A percentile compares a stretch with the other conserved stretches of the same genome.
These are phyloP conservation scores for Ilyonectria sp. DNA, from an alignment of 2,329 filamentous ascomycete genomes.

Conservation along the genomic window DNA sequence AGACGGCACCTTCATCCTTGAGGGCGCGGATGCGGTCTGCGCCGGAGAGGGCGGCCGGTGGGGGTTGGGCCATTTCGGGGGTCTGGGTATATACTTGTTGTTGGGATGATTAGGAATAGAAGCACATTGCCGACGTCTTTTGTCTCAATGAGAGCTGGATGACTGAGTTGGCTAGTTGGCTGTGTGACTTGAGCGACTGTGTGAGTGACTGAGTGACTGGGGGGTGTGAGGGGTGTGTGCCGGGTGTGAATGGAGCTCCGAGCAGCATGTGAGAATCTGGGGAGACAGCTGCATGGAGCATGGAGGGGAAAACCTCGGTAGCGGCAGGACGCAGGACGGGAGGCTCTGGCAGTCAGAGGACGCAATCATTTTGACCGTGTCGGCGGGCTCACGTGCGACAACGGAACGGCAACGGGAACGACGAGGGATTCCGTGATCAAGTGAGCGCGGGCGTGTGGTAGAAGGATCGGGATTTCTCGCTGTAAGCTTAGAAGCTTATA, in stretches of 20 bases:
- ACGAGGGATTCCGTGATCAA: slow-evolving; percentile 29
- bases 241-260: slow-evolving; percentile 29
- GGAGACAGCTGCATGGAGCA: not conserved
- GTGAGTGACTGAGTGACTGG: slow-evolving; percentile 4
- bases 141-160: slow-evolving; percentile 3
- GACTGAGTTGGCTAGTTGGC: not conserved
- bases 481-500: not conserved
- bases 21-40: slow-evolving; percentile 58
- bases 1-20: slow-evolving; percentile 62
- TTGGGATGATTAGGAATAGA: not conserved
- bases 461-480: slow-evolving; percentile 33
- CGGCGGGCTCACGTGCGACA: slow-evolving; percentile 41
- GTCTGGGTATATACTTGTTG: not conserved
- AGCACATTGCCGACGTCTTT: not conserved
- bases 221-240: slow-evolving; percentile 19
- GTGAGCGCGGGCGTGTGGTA: slow-evolving; percentile 35
- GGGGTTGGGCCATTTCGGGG: slow-evolving; percentile 35
- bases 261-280: slow-evolving; percentile 37
- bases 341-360: slow-evolving; percentile 20
- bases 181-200: slow-evolving; percentile 7
- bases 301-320: slow-evolving; percentile 34
- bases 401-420: slow-evolving; percentile 12
- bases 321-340: not conserved
- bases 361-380: slow-evolving; percentile 28
- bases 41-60: slow-evolving; percentile 47